phyloP scores from a whole-genome alignment of 352 stramenopile genomes.

The Blastocystis sp. region DNA sequence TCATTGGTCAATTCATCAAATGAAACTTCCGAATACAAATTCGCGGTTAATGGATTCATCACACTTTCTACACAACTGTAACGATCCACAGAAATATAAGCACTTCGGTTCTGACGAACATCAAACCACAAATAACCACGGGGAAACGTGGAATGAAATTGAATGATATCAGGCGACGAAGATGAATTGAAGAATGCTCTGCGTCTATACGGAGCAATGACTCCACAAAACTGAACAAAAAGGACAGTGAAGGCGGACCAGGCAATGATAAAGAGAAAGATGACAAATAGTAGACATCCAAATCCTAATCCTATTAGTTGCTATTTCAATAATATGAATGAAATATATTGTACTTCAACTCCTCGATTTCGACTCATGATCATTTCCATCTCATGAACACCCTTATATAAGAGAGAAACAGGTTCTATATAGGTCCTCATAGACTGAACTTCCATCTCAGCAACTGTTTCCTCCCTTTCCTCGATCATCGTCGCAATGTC shows the following conservation, averaged over 20 bases:
- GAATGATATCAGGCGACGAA: background rate
- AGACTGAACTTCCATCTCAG: background rate
- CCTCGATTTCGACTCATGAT: background rate
- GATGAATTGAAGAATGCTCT: background rate
- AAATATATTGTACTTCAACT: background rate
- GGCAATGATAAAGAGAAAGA: background rate
- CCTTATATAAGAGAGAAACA: background rate
- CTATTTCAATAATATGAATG: background rate
- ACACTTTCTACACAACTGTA: background rate
- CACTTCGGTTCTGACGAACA: background rate
- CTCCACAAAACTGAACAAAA: conserved; percentile 44
- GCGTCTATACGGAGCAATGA: background rate
- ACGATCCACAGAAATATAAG: background rate
- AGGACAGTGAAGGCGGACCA: background rate
- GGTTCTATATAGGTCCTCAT: conserved; percentile 15
- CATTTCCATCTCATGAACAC: conserved; percentile 33
- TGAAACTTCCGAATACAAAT: background rate
- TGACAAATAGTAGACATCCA: background rate
- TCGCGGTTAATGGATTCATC: background rate
- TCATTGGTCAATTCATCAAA: background rate
- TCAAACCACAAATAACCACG: background rate
- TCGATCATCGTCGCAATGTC: background rate
- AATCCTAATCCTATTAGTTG: background rate
- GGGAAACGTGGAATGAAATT: background rate
- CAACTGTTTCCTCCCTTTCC: background rate